A percentile compares a stretch with the other conserved stretches of the same genome.
phyloP scores from a whole-genome alignment of 2,329 filamentous ascomycete genomes.

The Hypocrella siamensis region DNA sequence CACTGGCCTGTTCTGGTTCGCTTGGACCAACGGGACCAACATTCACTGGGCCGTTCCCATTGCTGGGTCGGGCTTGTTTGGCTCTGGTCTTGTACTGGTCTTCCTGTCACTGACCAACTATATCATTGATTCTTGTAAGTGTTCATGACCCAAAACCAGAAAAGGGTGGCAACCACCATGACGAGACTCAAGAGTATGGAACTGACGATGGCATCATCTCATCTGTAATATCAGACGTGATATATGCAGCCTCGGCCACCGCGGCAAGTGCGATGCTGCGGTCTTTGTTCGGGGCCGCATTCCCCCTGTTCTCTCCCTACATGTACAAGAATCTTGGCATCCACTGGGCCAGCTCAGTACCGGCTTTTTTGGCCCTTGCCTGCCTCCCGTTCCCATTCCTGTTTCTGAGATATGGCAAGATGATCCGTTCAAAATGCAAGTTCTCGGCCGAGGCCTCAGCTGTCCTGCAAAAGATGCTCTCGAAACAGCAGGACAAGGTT shows the following conservation, averaged over 20 bases:
- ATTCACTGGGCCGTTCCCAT: slow-evolving; percentile 42
- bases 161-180: neutral
- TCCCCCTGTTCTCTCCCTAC: slow-evolving; percentile 53
- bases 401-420: slow-evolving; percentile 55
- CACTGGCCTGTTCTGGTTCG: slow-evolving; percentile 48
- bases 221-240: slow-evolving; percentile 31
- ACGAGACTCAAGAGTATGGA: neutral
- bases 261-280: slow-evolving; percentile 59
- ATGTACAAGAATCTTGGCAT: slow-evolving; percentile 48
- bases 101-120: slow-evolving; percentile 54
- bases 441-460: slow-evolving; percentile 51
- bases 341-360: slow-evolving; percentile 61
- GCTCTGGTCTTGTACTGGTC: slow-evolving; percentile 43
- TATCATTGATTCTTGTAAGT: slow-evolving; percentile 44
- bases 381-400: slow-evolving; percentile 63
- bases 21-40: slow-evolving; percentile 41
- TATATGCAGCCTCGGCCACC: slow-evolving; percentile 61
- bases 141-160: neutral
- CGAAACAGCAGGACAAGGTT: slow-evolving; percentile 11
- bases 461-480: slow-evolving; percentile 33
- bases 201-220: neutral
- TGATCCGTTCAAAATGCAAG: slow-evolving; percentile 51
- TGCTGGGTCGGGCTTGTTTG: slow-evolving; percentile 29
- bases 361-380: slow-evolving; percentile 55
- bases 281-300: slow-evolving; percentile 55